A percentile compares a stretch with the other conserved stretches of the same genome.
phyloP scores from a whole-genome alignment of 163 green algal genomes.

The Volvox carteri region DNA sequence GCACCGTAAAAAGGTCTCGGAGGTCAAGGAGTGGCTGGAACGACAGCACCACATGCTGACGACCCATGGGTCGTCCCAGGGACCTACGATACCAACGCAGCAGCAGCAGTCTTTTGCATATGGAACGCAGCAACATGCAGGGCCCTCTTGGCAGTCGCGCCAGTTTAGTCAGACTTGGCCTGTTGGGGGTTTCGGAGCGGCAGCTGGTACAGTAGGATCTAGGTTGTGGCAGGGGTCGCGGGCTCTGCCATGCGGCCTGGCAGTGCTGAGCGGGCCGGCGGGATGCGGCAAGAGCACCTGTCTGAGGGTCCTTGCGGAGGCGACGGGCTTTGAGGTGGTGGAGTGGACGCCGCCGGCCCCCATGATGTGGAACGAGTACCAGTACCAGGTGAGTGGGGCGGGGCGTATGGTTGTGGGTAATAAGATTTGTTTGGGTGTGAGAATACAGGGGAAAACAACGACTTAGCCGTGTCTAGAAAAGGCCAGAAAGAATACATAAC shows the following conservation, averaged over 20 bases:
- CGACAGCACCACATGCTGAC: slow-evolving; percentile 21
- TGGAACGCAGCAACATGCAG: neutral
- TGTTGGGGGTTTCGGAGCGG: too few relatives aligned
- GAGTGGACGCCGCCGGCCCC: slow-evolving; percentile 80
- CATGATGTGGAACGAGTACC: slow-evolving; percentile 77
- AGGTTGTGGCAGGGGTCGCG: neutral
- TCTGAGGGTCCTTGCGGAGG: slow-evolving; percentile 74
- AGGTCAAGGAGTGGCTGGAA: slow-evolving; percentile 79
- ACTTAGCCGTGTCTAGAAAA: too few relatives aligned
- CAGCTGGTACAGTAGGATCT: neutral
- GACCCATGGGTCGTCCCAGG: neutral
- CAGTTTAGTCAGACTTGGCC: neutral
- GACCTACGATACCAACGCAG: neutral
- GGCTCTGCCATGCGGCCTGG: slow-evolving; percentile 40
- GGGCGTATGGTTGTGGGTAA: too few relatives aligned
- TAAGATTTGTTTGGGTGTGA: too few relatives aligned
- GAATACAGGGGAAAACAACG: too few relatives aligned
- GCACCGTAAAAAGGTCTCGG: slow-evolving; percentile 82
- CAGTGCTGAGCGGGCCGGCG: slow-evolving; percentile 71
- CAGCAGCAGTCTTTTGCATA: neutral
- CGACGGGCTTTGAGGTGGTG: slow-evolving; percentile 74
- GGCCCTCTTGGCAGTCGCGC: neutral
- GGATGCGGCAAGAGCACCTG: slow-evolving; percentile 85
- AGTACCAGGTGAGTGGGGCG: slow-evolving; percentile 70
- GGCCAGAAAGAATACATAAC: too few relatives aligned